Evolutionary conservation across 2,329 filamentous ascomycete species (phyloP), one percentile per base, ranked within the genome.

Genomic region (Fusarium falciforme): DNA sequence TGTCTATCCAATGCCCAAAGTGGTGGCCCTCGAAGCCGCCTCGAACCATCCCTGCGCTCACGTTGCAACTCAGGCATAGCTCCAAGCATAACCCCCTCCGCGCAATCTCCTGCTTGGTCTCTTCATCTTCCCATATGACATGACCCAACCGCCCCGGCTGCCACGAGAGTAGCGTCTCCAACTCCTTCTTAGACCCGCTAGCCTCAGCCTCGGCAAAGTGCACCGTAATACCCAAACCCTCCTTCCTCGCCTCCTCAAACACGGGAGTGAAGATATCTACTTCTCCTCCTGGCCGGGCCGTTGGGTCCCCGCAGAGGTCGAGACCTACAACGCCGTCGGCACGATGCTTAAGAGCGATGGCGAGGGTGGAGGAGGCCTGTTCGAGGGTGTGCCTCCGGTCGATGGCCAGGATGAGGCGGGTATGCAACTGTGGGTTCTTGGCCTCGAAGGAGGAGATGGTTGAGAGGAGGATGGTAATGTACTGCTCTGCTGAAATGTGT

Each of bases 1-100:
- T 85, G 54, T 84, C 83, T 83, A 83, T 87, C 94, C 94, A 96
- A 77, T 90, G 87, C 16, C 92, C 91, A 82, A 96, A 95, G 83
- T 96, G 94, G 81, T 96, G 94, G 58, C 90, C 90, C 66, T 87
- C 85, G 70, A 88, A 89, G 8, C 90, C 89, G 0, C 93, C 92
- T 1, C 85, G 83, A 60, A 93, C 91, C 90, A 96, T 91, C 73
- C 90, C 91, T 2, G 92, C 92, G 74, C 92, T 89, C 2, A 96
- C 93, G 77, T 96, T 96, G 81, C 94, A 96, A 74, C 91, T 94
- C 70, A 96, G 83, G 70, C 94, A 96, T 40, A 96, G 80, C 82
- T 96, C 94, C 14, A 96, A 81, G 3, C 92, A 93, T 31, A 95
- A 79, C 1, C 85, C 85, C 14, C 85, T 84, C 54, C 80, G 76